These are phyloP conservation scores for Gentiana macrophylla DNA, from an alignment of 257 asterid species.

Conservation along the genomic window DNA sequence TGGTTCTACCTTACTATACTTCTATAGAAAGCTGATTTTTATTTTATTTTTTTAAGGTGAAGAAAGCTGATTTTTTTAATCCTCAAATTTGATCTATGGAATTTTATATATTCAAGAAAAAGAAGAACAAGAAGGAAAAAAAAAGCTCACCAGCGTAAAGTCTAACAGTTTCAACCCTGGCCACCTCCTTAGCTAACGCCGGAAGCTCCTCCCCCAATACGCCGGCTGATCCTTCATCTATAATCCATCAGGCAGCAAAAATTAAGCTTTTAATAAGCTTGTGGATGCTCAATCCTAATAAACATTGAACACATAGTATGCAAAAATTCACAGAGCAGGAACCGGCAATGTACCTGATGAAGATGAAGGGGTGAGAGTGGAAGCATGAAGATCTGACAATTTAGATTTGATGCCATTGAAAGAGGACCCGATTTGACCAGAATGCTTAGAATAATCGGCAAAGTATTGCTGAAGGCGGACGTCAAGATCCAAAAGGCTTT, in stretches of 20 bases:
- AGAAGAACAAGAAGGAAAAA: too few relatives aligned
- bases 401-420: constrained; percentile 32
- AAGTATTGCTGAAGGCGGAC: constrained; percentile 34
- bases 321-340: neutral
- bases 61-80: too few relatives aligned
- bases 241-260: neutral
- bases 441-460: constrained; percentile 45
- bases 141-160: constrained; percentile 62
- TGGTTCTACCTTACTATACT: too few relatives aligned
- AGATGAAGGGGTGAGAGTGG: constrained; percentile 25
- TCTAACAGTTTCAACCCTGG: constrained; percentile 85
- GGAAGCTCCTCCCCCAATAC: constrained; percentile 77
- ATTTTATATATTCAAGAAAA: neutral
- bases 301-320: neutral
- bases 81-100: too few relatives aligned
- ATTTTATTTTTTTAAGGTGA: too few relatives aligned
- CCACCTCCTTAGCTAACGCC: constrained; percentile 91
- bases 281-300: neutral
- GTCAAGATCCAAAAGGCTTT: constrained; percentile 43
- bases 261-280: neutral
- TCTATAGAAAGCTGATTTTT: too few relatives aligned
- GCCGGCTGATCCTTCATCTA: constrained; percentile 53
- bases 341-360: constrained; percentile 29
- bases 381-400: constrained; percentile 43
- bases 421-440: constrained; percentile 35